Conservation (phyloP, 106 monocot genomes). For the Phalaenopsis aphrodite region DNA sequence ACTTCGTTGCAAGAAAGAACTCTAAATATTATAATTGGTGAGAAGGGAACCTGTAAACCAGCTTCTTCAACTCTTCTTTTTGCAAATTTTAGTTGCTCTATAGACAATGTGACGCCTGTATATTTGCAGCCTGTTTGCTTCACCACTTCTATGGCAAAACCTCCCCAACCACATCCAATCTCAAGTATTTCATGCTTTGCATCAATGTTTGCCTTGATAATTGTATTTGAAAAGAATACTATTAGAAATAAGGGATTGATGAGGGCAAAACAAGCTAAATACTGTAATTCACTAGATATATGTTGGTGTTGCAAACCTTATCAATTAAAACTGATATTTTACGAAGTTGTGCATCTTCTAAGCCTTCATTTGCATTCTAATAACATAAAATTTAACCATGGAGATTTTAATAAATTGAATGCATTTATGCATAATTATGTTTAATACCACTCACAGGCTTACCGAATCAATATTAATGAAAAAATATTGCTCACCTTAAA, state of each 20-base stretch:
- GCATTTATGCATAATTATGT: neutral
- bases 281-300: too few species aligned
- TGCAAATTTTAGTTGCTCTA: slow-evolving; percentile 72
- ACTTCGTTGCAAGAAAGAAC: neutral
- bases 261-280: neutral
- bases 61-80: slow-evolving; percentile 63
- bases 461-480: neutral
- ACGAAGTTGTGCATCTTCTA: slow-evolving; percentile 67
- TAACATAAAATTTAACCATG: neutral
- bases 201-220: slow-evolving; percentile 58
- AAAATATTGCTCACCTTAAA: slow-evolving; percentile 49
- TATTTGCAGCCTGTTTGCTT: slow-evolving; percentile 83
- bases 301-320: slow-evolving; percentile 37
- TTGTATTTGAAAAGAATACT: neutral
- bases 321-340: slow-evolving; percentile 68
- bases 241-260: neutral
- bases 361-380: slow-evolving; percentile 67
- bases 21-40: neutral
- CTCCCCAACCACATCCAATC: slow-evolving; percentile 92
- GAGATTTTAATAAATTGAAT: neutral
- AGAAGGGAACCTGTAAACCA: slow-evolving; percentile 58
- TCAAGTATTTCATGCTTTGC: slow-evolving; percentile 78
- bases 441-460: neutral
- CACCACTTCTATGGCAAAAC: slow-evolving; percentile 71
- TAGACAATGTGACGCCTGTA: slow-evolving; percentile 86